These are phyloP conservation scores for Meredithiella fracta DNA, from an alignment of 2,329 filamentous ascomycete genomes.

Conservation along the genomic window DNA sequence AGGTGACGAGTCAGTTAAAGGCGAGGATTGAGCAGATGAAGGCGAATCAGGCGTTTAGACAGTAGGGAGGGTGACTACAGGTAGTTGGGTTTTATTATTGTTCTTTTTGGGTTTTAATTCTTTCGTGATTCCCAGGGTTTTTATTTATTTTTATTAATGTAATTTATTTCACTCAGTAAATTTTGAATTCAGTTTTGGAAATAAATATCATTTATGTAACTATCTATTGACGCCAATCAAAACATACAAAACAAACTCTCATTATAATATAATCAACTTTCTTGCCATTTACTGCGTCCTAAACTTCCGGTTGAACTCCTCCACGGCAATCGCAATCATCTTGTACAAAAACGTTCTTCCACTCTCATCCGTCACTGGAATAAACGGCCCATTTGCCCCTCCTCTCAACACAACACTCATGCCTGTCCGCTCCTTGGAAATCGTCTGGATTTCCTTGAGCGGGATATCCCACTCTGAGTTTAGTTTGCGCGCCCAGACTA, in stretches of 20 bases:
- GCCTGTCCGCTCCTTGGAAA: slow-evolving; percentile 89
- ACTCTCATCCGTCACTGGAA: slow-evolving; percentile 82
- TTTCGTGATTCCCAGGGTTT: background rate
- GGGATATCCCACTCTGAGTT: slow-evolving; percentile 91
- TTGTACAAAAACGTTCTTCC: slow-evolving; percentile 45
- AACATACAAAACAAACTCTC: slow-evolving; percentile 1
- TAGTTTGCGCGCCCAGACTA: slow-evolving; percentile 73
- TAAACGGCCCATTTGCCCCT: slow-evolving; percentile 83
- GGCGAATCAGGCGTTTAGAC: slow-evolving; percentile 25
- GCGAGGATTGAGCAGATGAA: slow-evolving; percentile 99
- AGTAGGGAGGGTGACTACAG: background rate
- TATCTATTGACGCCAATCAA: background rate
- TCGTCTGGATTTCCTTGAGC: slow-evolving; percentile 90
- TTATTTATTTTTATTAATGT: background rate
- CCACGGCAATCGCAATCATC: slow-evolving; percentile 49
- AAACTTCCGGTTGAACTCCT: slow-evolving; percentile 50
- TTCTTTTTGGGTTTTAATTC: no score
- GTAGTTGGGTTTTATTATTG: no score
- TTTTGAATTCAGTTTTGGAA: no score
- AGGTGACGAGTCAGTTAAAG: slow-evolving; percentile 95
- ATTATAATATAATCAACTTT: no score
- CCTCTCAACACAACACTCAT: slow-evolving; percentile 78
- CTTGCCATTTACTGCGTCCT: slow-evolving; percentile 21
- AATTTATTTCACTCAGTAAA: no score
- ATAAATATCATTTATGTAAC: no score